Percentiles rank a stretch among this genome's conserved stretches.
These are phyloP conservation scores for Solanum hybrid DNA, from an alignment of 305 asterid genomes.

Conservation along the genomic window DNA sequence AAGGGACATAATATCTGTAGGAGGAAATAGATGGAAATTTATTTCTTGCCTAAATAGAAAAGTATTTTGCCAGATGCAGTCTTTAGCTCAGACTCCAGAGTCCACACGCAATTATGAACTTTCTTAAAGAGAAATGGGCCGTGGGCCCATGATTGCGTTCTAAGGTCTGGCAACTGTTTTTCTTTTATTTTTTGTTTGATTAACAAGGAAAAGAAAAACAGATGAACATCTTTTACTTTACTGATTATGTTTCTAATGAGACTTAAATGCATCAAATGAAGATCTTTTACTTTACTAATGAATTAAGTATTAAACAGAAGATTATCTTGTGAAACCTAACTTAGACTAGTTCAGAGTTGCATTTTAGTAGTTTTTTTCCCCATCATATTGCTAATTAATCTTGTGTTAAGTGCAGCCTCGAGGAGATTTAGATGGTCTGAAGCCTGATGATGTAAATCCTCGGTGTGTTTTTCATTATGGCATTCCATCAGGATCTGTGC, in stretches of 20 bases:
- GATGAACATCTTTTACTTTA: not conserved
- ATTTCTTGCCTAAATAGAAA: not conserved
- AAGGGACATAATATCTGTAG: not conserved
- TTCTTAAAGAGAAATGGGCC: not conserved
- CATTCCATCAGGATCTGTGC: slow-evolving; percentile 57
- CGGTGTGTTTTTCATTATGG: slow-evolving; percentile 76
- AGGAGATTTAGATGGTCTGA: slow-evolving; percentile 48
- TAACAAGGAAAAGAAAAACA: not conserved
- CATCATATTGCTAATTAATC: not conserved
- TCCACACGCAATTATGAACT: not conserved
- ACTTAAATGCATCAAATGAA: not conserved
- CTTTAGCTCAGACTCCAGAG: not conserved
- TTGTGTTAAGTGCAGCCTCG: slow-evolving; percentile 47
- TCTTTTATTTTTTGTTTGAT: not conserved
- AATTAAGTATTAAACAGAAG: not conserved
- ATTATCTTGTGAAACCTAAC: not conserved
- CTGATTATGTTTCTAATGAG: not conserved
- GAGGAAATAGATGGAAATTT: not conserved
- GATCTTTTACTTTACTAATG: not conserved
- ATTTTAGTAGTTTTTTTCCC: not conserved
- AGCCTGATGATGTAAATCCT: slow-evolving; percentile 55
- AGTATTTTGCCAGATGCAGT: not conserved
- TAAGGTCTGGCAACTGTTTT: not conserved
- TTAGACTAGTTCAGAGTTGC: too few species aligned
- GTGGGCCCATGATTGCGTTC: not conserved